phyloP scores from a whole-genome alignment of 495 filamentous ascomycete genomes.

The Evansstolkia leycettana region DNA sequence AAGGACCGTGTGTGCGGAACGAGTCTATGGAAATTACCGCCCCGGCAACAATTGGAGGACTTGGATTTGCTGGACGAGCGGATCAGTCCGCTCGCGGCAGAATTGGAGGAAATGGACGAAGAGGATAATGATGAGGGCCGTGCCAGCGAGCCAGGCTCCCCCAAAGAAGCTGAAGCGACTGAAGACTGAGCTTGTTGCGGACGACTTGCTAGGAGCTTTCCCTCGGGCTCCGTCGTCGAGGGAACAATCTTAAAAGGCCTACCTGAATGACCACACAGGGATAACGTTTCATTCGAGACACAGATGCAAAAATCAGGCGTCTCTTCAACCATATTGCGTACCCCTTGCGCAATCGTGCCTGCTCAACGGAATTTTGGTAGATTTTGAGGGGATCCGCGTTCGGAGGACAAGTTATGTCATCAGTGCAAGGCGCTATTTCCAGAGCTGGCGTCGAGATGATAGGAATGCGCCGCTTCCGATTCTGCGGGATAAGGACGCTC shows the following conservation, averaged over 20 bases:
- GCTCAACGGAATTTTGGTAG: too few species aligned
- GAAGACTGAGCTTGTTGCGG: slow-evolving; percentile 14
- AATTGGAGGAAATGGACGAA: slow-evolving; percentile 72
- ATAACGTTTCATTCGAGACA: too few species aligned
- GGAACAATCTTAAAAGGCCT: not conserved
- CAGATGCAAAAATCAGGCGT: too few species aligned
- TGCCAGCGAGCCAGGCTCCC: slow-evolving; percentile 9
- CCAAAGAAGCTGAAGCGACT: slow-evolving; percentile 6
- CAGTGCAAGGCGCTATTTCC: too few species aligned
- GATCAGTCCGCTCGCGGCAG: slow-evolving; percentile 66
- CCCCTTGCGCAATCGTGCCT: too few species aligned
- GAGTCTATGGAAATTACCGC: slow-evolving; percentile 83
- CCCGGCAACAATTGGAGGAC: slow-evolving; percentile 76
- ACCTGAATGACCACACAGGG: not conserved
- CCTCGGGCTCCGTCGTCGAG: not conserved
- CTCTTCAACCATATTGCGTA: too few species aligned
- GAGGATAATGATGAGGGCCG: slow-evolving; percentile 38
- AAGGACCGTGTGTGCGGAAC: slow-evolving; percentile 88
- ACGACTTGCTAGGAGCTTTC: not conserved
- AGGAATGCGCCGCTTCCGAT: too few species aligned
- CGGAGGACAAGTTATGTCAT: too few species aligned
- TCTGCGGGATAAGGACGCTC: too few species aligned
- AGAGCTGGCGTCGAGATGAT: too few species aligned
- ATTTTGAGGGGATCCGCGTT: too few species aligned
- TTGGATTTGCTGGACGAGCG: slow-evolving; percentile 76